These are phyloP conservation scores for Acer campestre DNA, from an alignment of 345 rosid species.

Conservation along the genomic window DNA sequence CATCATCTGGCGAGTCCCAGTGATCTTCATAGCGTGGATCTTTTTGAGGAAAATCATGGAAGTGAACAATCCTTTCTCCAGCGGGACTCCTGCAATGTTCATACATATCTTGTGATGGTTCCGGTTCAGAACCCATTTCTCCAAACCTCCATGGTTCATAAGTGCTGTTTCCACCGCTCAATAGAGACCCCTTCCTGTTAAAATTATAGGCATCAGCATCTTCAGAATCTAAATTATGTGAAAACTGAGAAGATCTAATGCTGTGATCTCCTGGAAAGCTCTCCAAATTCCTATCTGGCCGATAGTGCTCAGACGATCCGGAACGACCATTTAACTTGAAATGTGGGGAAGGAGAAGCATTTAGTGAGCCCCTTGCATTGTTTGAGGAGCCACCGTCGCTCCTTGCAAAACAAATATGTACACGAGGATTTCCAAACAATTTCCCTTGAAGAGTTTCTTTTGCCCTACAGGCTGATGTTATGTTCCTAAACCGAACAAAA, in stretches of 20 bases:
- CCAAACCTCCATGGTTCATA: conserved; percentile 47
- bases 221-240: conserved; percentile 42
- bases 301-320: conserved; percentile 57
- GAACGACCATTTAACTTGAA: conserved; percentile 47
- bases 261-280: conserved; percentile 37
- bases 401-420: conserved; percentile 90
- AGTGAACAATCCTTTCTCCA: conserved; percentile 47
- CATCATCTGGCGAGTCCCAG: conserved; percentile 79
- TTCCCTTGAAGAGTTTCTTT: conserved; percentile 96
- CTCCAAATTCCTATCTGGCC: conserved; percentile 47
- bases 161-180: conserved; percentile 47
- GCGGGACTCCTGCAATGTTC: conserved; percentile 57
- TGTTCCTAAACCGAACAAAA: conserved; percentile 72
- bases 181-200: conserved; percentile 48
- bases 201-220: conserved; percentile 53
- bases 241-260: conserved; percentile 43
- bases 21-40: conserved; percentile 60
- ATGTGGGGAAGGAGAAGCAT: conserved; percentile 61
- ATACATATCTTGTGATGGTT: conserved; percentile 46
- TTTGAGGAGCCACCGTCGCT: conserved; percentile 68
- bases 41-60: conserved; percentile 48
- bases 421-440: conserved; percentile 93
- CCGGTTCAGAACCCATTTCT: conserved; percentile 41
- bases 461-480: conserved; percentile 74
- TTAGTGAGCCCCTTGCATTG: conserved; percentile 50